Evolutionary conservation across 2,329 filamentous ascomycete species (phyloP).

Genomic region (Meredithiella fracta): DNA sequence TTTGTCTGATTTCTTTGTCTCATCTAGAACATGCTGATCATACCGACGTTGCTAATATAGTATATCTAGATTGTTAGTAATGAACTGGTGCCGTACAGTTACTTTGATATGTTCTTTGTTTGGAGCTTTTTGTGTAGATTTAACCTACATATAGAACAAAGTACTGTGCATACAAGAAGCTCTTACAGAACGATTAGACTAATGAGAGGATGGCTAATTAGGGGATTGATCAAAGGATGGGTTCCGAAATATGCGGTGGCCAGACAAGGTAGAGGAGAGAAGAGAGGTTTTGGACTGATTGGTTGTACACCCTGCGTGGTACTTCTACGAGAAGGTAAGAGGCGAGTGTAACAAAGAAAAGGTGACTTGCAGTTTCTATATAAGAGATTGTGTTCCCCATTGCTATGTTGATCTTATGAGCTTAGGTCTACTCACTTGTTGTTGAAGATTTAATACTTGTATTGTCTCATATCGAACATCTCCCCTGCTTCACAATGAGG

Average conservation of each 20-base stretch:
- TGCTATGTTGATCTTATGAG: too few relatives aligned
- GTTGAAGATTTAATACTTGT: too few relatives aligned
- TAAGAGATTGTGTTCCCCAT: not conserved
- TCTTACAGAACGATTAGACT: not conserved
- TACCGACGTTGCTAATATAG: not conserved
- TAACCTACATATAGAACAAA: not conserved
- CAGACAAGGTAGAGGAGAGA: too few relatives aligned
- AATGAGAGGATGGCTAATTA: too few relatives aligned
- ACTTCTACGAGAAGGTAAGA: too few relatives aligned
- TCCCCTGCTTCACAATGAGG: slow-evolving; percentile 2
- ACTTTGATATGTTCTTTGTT: too few relatives aligned
- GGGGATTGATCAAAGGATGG: too few relatives aligned
- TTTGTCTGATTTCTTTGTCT: not conserved
- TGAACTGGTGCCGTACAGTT: too few relatives aligned
- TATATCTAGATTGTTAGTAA: not conserved
- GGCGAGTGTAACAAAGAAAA: not conserved
- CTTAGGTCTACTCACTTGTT: too few relatives aligned
- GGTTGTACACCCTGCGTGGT: too few relatives aligned
- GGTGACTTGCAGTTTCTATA: not conserved
- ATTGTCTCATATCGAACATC: not conserved
- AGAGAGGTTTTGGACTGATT: too few relatives aligned
- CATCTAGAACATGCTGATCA: not conserved
- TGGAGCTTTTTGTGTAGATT: not conserved
- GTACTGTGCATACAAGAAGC: not conserved
- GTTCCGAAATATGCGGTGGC: too few relatives aligned